These are phyloP conservation scores for Agaricus sinodeliciosus DNA, from an alignment of 768 basidiomycete genomes.

Conservation along the genomic window DNA sequence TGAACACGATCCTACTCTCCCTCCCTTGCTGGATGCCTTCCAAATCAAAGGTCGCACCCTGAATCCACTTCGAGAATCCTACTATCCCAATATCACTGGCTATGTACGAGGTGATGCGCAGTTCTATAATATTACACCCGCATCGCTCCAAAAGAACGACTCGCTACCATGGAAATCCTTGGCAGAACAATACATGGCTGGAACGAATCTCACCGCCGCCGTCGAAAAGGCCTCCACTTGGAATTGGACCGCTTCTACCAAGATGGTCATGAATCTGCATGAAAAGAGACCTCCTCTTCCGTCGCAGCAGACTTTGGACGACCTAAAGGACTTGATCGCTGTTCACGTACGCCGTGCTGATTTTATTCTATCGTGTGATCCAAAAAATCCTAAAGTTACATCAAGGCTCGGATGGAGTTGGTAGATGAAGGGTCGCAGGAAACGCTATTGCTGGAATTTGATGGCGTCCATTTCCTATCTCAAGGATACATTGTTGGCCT, in stretches of 20 bases:
- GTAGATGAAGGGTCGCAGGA: constrained; percentile 42
- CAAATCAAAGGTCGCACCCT: constrained; percentile 36
- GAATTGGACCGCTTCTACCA: constrained; percentile 65
- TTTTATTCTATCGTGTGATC: constrained; percentile 2
- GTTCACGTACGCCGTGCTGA: constrained; percentile 49
- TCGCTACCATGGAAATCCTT: constrained; percentile 43
- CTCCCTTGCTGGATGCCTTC: constrained; percentile 43
- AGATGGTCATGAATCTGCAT: constrained; percentile 57
- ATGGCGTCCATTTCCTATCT: constrained; percentile 67
- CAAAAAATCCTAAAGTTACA: background rate
- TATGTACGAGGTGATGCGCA: constrained; percentile 61
- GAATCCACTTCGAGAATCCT: constrained; percentile 44
- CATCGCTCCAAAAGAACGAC: constrained; percentile 30
- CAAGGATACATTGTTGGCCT: constrained; percentile 78
- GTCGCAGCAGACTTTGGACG: constrained; percentile 27
- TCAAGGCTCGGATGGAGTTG: constrained; percentile 69
- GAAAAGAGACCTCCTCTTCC: constrained; percentile 40
- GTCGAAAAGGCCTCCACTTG: constrained; percentile 45
- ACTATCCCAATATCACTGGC: constrained; percentile 73
- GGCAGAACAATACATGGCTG: constrained; percentile 43
- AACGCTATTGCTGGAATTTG: constrained; percentile 65
- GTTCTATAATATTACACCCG: constrained; percentile 58
- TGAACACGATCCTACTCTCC: constrained; percentile 32
- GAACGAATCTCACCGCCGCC: constrained; percentile 45
- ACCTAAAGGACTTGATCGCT: constrained; percentile 41